phyloP scores from a whole-genome alignment of 305 asterid genomes.

The Ajuga reptans region DNA sequence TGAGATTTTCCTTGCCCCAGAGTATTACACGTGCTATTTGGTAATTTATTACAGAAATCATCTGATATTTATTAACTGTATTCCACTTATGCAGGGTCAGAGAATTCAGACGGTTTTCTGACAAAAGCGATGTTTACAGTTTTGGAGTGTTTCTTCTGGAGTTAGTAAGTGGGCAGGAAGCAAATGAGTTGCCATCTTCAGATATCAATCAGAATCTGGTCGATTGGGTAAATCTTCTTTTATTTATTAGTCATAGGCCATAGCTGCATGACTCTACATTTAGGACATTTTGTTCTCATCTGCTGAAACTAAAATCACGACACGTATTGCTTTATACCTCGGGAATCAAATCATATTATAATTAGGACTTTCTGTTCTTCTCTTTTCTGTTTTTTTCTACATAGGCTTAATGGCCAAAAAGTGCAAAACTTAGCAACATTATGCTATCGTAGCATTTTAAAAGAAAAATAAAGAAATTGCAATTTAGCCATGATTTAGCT shows the following conservation, averaged over 20 bases:
- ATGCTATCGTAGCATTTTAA: no score
- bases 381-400: not conserved
- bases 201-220: constrained; percentile 50
- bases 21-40: constrained; percentile 40
- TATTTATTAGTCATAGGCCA: not conserved
- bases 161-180: constrained; percentile 72
- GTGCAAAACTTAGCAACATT: no score
- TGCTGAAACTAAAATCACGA: not conserved
- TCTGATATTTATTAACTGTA: constrained; percentile 13
- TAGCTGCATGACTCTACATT: constrained; percentile 7
- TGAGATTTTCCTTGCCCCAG: constrained; percentile 75
- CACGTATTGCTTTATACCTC: not conserved
- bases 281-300: not conserved
- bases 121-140: constrained; percentile 84
- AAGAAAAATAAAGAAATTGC: no score
- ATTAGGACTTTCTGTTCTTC: not conserved
- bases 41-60: not conserved
- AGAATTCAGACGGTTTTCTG: constrained; percentile 80
- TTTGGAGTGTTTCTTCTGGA: constrained; percentile 83
- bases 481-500: not conserved
- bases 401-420: not conserved
- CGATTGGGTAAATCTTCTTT: constrained; percentile 55
- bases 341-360: not conserved
- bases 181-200: constrained; percentile 45
- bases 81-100: constrained; percentile 52